phyloP scores from a whole-genome alignment of 2,329 filamentous ascomycete genomes.

The Nemania sp. region DNA sequence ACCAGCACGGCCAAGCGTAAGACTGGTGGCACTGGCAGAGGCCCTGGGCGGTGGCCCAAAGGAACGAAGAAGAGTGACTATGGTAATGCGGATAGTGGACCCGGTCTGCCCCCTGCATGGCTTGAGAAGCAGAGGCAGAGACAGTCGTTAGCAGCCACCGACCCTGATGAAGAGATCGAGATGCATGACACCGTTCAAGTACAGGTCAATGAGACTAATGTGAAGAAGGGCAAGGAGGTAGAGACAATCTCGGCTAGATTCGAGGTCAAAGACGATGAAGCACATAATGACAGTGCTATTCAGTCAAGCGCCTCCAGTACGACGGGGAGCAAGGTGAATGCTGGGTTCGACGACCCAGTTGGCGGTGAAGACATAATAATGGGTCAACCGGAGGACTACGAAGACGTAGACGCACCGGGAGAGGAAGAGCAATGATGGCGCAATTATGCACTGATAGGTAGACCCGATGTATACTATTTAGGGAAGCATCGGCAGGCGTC shows the following conservation, averaged over 20 bases:
- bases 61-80: conserved; percentile 77
- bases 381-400: conserved; percentile 29
- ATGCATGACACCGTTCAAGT: conserved; percentile 53
- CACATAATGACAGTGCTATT: conserved; percentile 15
- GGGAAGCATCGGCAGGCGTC: conserved; percentile 16
- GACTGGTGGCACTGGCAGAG: conserved; percentile 72
- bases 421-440: conserved; percentile 33
- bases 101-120: conserved; percentile 72
- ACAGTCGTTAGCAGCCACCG: conserved; percentile 29
- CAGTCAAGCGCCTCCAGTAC: conserved; percentile 29
- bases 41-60: conserved; percentile 75
- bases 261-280: conserved; percentile 36
- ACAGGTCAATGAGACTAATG: conserved; percentile 53
- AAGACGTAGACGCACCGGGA: conserved; percentile 33
- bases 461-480: conserved; percentile 32
- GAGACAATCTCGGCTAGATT: conserved; percentile 42
- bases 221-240: conserved; percentile 49
- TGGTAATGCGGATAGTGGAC: conserved; percentile 73
- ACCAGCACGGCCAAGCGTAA: conserved; percentile 63
- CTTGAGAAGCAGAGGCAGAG: conserved; percentile 50
- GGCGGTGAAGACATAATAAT: conserved; percentile 34
- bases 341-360: conserved; percentile 18
- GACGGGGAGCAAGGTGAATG: conserved; percentile 26
- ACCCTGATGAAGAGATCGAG: conserved; percentile 44
- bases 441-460: conserved; percentile 19